Evolutionary conservation across 1,284 basidiomycete species (phyloP).

Genomic region (Austropuccinia psidii): DNA sequence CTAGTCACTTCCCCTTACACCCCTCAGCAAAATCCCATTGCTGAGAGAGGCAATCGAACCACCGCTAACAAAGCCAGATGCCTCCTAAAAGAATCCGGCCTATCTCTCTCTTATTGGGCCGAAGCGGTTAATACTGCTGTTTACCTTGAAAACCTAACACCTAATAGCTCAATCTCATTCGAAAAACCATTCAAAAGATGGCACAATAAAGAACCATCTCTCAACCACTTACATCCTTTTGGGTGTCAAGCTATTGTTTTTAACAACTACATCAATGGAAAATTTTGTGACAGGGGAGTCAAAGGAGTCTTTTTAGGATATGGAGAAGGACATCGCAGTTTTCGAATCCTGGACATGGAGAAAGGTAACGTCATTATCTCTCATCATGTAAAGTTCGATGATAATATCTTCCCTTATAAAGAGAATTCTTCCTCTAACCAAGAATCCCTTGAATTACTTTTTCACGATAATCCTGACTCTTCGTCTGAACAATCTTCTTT

Average conservation of each 20-base stretch:
- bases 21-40: neutral
- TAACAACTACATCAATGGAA: neutral
- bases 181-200: neutral
- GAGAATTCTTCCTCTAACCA: no score
- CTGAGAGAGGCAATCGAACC: neutral
- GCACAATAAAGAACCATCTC: neutral
- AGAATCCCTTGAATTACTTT: no score
- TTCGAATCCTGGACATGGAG: neutral
- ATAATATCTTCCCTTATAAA: neutral
- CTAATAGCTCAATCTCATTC: neutral
- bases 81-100: slow-evolving; percentile 43
- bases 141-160: slow-evolving; percentile 36
- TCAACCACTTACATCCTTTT: neutral
- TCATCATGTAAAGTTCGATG: neutral
- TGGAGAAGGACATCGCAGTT: neutral
- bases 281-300: neutral
- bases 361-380: neutral
- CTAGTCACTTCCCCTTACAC: neutral
- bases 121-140: slow-evolving; percentile 45
- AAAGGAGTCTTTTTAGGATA: neutral
- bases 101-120: slow-evolving; percentile 47
- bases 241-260: neutral
- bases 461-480: no score
- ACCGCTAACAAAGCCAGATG: slow-evolving; percentile 42
- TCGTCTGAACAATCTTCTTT: no score